Conservation (phyloP, 495 filamentous ascomycete genomes). For the Astrothelium macrocarpum region DNA sequence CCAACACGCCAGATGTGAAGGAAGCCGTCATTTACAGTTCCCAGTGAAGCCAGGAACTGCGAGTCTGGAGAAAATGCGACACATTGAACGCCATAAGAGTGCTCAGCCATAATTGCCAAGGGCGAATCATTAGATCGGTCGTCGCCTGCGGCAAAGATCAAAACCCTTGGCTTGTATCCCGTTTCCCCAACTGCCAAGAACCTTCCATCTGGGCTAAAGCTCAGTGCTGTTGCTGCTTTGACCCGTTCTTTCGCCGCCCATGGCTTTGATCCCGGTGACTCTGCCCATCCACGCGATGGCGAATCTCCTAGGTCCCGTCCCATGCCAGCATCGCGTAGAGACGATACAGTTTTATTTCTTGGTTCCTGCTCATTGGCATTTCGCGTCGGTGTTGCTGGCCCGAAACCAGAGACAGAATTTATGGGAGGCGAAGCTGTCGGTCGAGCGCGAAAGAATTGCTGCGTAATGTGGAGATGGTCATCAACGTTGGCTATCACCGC, state of each 20-base stretch:
- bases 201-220: slow-evolving; percentile 79
- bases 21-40: slow-evolving; percentile 84
- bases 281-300: slow-evolving; percentile 42
- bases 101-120: slow-evolving; percentile 76
- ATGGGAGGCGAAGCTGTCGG: slow-evolving; percentile 66
- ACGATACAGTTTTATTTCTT: slow-evolving; percentile 47
- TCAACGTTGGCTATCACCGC: slow-evolving; percentile 80
- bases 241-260: slow-evolving; percentile 83
- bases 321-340: slow-evolving; percentile 47
- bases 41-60: slow-evolving; percentile 78
- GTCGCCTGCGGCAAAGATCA: slow-evolving; percentile 72
- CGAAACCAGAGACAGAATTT: slow-evolving; percentile 37
- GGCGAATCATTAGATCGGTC: slow-evolving; percentile 72
- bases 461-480: slow-evolving; percentile 57
- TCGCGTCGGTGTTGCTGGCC: slow-evolving; percentile 52
- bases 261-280: slow-evolving; percentile 55
- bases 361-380: slow-evolving; percentile 22
- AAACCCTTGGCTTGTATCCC: slow-evolving; percentile 82
- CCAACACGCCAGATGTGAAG: slow-evolving; percentile 86
- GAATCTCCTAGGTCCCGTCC: slow-evolving; percentile 30
- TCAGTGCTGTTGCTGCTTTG: slow-evolving; percentile 92
- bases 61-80: slow-evolving; percentile 85
- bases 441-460: slow-evolving; percentile 83
- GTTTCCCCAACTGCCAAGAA: slow-evolving; percentile 93
- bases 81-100: slow-evolving; percentile 79